These are phyloP conservation scores for Fusarium chlamydosporum DNA, from an alignment of 2,329 filamentous ascomycete genomes.

Conservation along the genomic window DNA sequence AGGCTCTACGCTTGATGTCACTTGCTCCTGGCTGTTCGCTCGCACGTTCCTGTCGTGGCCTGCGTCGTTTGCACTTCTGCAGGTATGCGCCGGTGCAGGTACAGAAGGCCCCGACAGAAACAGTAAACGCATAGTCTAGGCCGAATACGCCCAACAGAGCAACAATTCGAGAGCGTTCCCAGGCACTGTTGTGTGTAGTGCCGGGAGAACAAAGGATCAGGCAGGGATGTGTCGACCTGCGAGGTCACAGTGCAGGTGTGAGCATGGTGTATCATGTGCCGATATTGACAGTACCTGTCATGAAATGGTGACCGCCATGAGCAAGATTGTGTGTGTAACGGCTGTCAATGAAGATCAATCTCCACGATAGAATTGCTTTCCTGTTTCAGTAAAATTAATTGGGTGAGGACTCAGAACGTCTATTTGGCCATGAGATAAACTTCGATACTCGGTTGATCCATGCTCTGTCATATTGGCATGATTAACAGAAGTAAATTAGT, in stretches of 20 bases:
- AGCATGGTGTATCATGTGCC: slow-evolving; percentile 32
- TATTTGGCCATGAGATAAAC: slow-evolving; percentile 4
- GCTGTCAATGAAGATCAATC: slow-evolving; percentile 44
- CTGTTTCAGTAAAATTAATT: slow-evolving; percentile 44
- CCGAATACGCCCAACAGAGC: slow-evolving; percentile 26
- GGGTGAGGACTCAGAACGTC: slow-evolving; percentile 25
- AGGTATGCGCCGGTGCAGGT: slow-evolving; percentile 49
- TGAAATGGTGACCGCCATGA: slow-evolving; percentile 45
- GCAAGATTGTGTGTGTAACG: slow-evolving; percentile 22
- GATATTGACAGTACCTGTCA: slow-evolving; percentile 28
- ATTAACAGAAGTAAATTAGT: slow-evolving; percentile 33
- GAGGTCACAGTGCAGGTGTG: slow-evolving; percentile 43
- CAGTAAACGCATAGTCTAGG: slow-evolving; percentile 45
- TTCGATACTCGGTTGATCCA: slow-evolving; percentile 4
- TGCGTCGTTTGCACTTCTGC: slow-evolving; percentile 34
- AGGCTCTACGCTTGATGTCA: slow-evolving; percentile 11
- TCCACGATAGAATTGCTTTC: slow-evolving; percentile 35
- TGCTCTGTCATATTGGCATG: slow-evolving; percentile 18
- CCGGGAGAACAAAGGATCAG: slow-evolving; percentile 30
- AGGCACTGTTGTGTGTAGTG: slow-evolving; percentile 7
- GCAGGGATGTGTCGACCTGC: slow-evolving; percentile 21
- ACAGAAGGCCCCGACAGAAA: slow-evolving; percentile 44
- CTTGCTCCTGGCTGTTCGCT: slow-evolving; percentile 25
- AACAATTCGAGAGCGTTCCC: slow-evolving; percentile 40
- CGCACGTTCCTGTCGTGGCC: slow-evolving; percentile 30